A percentile compares a stretch with the other conserved stretches of the same genome.
These are phyloP conservation scores for Aphanomyces astaci DNA, from an alignment of 352 stramenopile genomes.

Conservation along the genomic window DNA sequence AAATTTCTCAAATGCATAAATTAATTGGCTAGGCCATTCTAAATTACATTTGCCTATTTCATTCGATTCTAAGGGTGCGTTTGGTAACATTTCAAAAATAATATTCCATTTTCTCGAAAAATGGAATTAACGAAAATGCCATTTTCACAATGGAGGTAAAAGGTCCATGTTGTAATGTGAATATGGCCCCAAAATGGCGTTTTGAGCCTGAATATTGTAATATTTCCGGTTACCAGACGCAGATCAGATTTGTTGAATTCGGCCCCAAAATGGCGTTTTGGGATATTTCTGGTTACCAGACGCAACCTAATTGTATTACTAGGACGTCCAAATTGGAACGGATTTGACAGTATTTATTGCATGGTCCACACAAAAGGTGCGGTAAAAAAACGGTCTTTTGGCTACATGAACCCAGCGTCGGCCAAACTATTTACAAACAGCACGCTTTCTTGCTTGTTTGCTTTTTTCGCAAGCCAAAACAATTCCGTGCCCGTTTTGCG, in stretches of 20 bases:
- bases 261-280: not conserved
- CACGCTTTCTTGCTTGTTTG: constrained; percentile 83
- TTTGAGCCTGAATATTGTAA: not conserved
- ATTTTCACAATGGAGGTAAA: not conserved
- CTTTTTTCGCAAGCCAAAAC: constrained; percentile 76
- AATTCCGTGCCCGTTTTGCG: constrained; percentile 77
- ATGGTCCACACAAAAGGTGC: not conserved
- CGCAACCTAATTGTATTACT: no score
- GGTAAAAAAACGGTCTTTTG: no score
- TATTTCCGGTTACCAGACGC: no score
- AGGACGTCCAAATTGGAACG: no score
- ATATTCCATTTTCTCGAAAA: not conserved
- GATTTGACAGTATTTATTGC: no score
- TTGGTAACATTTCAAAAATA: no score
- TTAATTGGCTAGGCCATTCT: no score
- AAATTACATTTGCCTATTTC: no score
- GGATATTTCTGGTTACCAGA: not conserved
- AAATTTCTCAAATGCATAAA: no score
- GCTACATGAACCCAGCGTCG: constrained; percentile 74
- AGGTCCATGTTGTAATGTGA: no score
- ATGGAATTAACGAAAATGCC: not conserved
- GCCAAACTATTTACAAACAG: constrained; percentile 85
- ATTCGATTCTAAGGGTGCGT: no score
- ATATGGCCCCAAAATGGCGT: not conserved
- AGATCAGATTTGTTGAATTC: no score